Evolutionary conservation across 2,329 filamentous ascomycete species (phyloP).

Genomic region (Chaetoscypha palmicola): DNA sequence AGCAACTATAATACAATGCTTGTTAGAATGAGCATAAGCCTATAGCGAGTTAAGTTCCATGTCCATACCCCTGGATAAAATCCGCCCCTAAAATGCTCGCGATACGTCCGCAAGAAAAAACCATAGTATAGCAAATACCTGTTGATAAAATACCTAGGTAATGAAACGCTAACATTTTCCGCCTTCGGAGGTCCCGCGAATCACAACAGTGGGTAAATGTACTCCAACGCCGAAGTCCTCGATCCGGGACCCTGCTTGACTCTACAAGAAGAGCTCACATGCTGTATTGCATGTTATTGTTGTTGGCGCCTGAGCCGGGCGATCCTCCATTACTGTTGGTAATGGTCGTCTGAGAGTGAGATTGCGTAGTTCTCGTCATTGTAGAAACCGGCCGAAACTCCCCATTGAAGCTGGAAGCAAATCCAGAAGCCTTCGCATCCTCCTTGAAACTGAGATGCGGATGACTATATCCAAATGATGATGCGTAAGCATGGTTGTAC

Average conservation of each 20-base stretch:
- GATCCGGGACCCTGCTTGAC: too few species aligned
- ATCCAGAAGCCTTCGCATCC: conserved; percentile 10
- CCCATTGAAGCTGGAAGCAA: conserved; percentile 11
- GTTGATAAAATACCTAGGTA: not conserved
- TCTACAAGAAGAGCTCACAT: conserved; percentile 13
- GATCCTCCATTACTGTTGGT: conserved; percentile 1
- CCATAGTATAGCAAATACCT: not conserved
- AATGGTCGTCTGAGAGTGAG: conserved; percentile 7
- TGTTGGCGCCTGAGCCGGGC: not conserved
- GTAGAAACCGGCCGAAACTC: conserved; percentile 17
- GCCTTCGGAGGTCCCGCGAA: too few species aligned
- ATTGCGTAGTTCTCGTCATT: conserved; percentile 7
- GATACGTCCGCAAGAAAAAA: not conserved
- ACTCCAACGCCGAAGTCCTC: not conserved
- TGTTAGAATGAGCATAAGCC: conserved; percentile 10
- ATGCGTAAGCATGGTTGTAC: conserved; percentile 20
- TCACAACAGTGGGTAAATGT: too few species aligned
- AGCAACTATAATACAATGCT: conserved; percentile 43
- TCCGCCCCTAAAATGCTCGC: conserved; percentile 4
- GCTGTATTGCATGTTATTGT: conserved; percentile 12
- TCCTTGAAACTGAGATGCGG: conserved; percentile 12
- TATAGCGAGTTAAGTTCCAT: conserved; percentile 15
- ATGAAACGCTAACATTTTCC: too few species aligned
- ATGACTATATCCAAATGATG: conserved; percentile 15
- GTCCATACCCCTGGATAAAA: not conserved